Evolutionary conservation across 345 rosid species (phyloP).

Genomic region (Leavenworthia alabamica): DNA sequence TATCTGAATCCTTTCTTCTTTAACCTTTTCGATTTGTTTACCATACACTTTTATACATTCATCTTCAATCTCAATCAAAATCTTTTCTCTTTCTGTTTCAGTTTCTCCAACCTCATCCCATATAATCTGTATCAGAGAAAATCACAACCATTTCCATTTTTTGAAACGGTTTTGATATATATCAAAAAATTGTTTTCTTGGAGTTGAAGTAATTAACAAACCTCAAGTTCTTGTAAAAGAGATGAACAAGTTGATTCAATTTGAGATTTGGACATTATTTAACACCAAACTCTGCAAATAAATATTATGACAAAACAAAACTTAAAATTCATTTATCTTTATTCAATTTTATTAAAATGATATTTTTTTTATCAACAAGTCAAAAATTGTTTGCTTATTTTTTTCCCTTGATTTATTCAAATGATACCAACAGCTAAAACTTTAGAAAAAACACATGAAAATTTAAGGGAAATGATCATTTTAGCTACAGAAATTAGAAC

Average conservation of each 20-base stretch:
- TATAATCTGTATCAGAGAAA: conserved; percentile 44
- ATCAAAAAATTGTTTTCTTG: background rate
- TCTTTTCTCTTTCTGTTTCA: conserved; percentile 60
- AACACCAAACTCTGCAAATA: conserved; percentile 20
- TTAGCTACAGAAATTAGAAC: background rate
- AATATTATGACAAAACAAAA: background rate
- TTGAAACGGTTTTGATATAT: background rate
- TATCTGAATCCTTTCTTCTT: conserved; percentile 51
- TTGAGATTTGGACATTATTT: conserved; percentile 43
- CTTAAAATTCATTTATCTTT: background rate
- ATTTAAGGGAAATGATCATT: background rate
- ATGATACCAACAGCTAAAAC: background rate
- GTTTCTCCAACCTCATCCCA: conserved; percentile 96
- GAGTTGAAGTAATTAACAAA: conserved; percentile 24
- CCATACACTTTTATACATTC: conserved; percentile 72
- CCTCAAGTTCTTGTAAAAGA: conserved; percentile 81
- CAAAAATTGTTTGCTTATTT: background rate
- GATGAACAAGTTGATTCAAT: conserved; percentile 58
- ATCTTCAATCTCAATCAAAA: conserved; percentile 72
- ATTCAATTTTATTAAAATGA: background rate
- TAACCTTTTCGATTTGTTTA: conserved; percentile 65
- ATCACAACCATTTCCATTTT: background rate
- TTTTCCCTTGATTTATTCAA: background rate
- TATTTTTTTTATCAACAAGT: background rate
- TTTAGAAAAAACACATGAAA: background rate